These are phyloP conservation scores for Crithidia brevicula DNA, from an alignment of 208 protist species.

Conservation along the genomic window DNA sequence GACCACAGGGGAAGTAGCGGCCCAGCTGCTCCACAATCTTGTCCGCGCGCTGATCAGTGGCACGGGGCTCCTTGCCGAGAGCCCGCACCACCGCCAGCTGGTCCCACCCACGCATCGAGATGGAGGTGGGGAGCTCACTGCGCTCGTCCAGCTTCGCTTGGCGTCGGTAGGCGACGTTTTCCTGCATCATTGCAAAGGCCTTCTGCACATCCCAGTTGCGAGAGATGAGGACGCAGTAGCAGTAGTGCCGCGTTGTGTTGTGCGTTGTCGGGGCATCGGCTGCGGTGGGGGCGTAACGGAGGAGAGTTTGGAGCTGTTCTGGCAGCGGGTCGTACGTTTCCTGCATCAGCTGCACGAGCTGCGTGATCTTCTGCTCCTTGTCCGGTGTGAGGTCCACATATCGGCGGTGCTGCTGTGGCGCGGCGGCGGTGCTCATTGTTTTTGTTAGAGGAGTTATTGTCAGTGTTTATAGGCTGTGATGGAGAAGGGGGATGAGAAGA, in stretches of 20 bases:
- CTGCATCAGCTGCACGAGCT: constrained; percentile 40
- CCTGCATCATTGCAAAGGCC: constrained; percentile 45
- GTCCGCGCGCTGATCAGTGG: constrained; percentile 26
- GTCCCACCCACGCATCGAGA: constrained; percentile 63
- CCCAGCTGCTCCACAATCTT: constrained; percentile 29
- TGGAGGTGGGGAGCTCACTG: constrained; percentile 41
- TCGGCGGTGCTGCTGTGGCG: constrained; percentile 15
- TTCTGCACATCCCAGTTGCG: constrained; percentile 59
- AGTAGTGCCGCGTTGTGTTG: constrained; percentile 46
- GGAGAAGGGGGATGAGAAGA: background rate
- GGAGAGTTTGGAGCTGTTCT: constrained; percentile 20
- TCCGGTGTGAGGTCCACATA: constrained; percentile 45
- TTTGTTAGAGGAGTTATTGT: no score
- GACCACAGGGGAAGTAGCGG: constrained; percentile 28
- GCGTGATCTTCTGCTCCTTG: constrained; percentile 54
- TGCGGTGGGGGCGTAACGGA: constrained; percentile 9
- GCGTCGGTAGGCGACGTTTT: constrained; percentile 39
- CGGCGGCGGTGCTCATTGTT: background rate
- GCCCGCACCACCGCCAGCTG: constrained; percentile 23
- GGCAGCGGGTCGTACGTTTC: constrained; percentile 35
- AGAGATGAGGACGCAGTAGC: constrained; percentile 51
- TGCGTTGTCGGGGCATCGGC: constrained; percentile 33
- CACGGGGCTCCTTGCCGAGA: constrained; percentile 11
- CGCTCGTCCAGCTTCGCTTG: constrained; percentile 42
- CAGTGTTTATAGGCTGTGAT: background rate